Percentiles rank a stretch among this genome's conserved stretches.
phyloP scores from a whole-genome alignment of 257 asterid species.

The Galeopsis tetrahit region DNA sequence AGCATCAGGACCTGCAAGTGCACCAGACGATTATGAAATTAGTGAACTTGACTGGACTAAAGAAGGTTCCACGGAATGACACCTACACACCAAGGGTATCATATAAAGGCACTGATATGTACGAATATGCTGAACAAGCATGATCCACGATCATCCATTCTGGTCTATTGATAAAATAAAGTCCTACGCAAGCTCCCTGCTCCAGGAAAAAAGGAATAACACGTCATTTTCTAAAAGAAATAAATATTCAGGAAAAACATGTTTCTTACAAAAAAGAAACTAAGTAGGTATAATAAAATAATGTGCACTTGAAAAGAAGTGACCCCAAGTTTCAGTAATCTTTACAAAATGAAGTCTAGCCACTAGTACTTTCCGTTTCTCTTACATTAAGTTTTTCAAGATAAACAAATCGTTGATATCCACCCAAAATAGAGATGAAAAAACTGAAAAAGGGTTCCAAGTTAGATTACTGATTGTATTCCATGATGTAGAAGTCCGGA shows the following conservation, averaged over 20 bases:
- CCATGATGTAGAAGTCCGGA: slow-evolving; percentile 82
- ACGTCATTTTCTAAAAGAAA: slow-evolving; percentile 27
- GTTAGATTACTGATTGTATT: slow-evolving; percentile 59
- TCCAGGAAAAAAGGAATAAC: slow-evolving; percentile 37
- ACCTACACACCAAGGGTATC: slow-evolving; percentile 91
- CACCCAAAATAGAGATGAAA: slow-evolving; percentile 3
- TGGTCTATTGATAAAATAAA: slow-evolving; percentile 87
- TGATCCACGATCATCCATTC: slow-evolving; percentile 95
- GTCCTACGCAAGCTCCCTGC: slow-evolving; percentile 91
- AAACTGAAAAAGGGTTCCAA: not conserved
- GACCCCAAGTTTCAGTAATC: not conserved
- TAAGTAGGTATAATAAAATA: slow-evolving; percentile 13
- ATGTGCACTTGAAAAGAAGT: slow-evolving; percentile 23
- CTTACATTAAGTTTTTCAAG: slow-evolving; percentile 8
- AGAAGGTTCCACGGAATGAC: slow-evolving; percentile 37
- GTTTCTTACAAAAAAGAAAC: slow-evolving; percentile 15
- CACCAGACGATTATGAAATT: slow-evolving; percentile 33
- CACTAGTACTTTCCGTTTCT: not conserved
- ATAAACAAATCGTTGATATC: slow-evolving; percentile 7
- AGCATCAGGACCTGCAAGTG: slow-evolving; percentile 89
- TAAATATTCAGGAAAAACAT: not conserved
- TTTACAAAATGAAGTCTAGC: slow-evolving; percentile 13
- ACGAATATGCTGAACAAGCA: slow-evolving; percentile 93
- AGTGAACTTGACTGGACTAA: slow-evolving; percentile 32
- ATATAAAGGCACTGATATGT: slow-evolving; percentile 87